A percentile compares a stretch with the other conserved stretches of the same genome.
phyloP scores from a whole-genome alignment of 164 flowering plant genomes.

The Magnolia sinica region DNA sequence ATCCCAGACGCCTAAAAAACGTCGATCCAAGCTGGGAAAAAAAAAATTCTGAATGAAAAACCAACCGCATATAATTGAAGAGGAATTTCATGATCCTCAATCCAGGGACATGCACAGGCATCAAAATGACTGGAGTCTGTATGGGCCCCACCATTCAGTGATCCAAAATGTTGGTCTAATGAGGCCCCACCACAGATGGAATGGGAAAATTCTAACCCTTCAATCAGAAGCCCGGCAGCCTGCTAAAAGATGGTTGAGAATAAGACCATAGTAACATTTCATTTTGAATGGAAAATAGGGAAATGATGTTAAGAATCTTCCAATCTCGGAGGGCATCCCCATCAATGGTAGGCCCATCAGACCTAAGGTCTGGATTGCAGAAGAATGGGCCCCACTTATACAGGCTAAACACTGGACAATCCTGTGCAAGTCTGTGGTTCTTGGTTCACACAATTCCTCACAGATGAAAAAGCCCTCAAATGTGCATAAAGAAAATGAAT shows the following conservation, averaged over 20 bases:
- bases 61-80: background rate
- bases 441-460: background rate
- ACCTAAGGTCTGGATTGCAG: background rate
- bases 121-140: background rate
- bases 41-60: background rate
- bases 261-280: background rate
- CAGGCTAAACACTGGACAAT: background rate
- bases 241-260: background rate
- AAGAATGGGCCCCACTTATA: background rate
- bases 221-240: background rate
- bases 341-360: background rate
- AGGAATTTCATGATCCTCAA: background rate
- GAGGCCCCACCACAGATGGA: background rate
- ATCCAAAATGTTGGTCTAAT: background rate
- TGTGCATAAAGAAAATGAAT: background rate
- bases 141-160: background rate
- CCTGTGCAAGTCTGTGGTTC: background rate
- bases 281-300: background rate
- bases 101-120: background rate
- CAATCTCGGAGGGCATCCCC: background rate
- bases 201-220: background rate
- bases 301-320: background rate
- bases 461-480: too few relatives aligned
- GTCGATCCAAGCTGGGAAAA: slow-evolving; percentile 93
- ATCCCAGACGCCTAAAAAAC: slow-evolving; percentile 98